phyloP scores from a whole-genome alignment of 257 asterid species.

The Solanum chilense region DNA sequence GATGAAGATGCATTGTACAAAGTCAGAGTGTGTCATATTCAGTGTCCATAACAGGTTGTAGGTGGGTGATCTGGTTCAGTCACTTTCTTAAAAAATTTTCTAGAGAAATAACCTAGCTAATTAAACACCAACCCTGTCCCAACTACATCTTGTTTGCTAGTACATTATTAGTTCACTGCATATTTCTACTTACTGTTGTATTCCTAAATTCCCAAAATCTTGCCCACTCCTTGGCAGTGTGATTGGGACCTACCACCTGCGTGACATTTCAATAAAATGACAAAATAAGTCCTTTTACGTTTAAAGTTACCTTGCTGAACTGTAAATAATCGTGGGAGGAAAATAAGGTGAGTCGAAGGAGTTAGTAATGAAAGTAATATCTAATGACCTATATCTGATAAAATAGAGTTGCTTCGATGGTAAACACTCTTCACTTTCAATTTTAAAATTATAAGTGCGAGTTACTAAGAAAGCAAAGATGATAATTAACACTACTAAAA shows the following conservation, averaged over 20 bases:
- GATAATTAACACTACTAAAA: background rate
- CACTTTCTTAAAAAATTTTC: constrained; percentile 1
- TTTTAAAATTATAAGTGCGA: too few relatives aligned
- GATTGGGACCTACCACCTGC: background rate
- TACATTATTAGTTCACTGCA: background rate
- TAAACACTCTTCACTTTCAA: too few relatives aligned
- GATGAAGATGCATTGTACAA: background rate
- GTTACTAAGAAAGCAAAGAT: too few relatives aligned
- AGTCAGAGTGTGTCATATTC: background rate
- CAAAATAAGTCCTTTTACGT: background rate
- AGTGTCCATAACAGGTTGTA: background rate
- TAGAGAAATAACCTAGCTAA: background rate
- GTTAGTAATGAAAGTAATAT: too few relatives aligned
- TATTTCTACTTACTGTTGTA: background rate
- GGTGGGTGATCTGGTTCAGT: background rate
- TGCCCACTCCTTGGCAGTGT: background rate
- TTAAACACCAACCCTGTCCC: background rate
- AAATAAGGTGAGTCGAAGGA: background rate
- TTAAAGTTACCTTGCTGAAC: background rate
- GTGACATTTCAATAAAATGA: background rate
- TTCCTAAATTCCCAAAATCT: background rate
- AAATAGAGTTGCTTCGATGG: too few relatives aligned
- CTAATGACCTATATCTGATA: too few relatives aligned
- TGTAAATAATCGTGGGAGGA: background rate
- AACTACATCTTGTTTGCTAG: background rate